Percentiles rank a stretch among this genome's conserved stretches.
Evolutionary conservation across 2,329 filamentous ascomycete genomes (phyloP).

Genomic region (Pseudogymnoascus sp.): DNA sequence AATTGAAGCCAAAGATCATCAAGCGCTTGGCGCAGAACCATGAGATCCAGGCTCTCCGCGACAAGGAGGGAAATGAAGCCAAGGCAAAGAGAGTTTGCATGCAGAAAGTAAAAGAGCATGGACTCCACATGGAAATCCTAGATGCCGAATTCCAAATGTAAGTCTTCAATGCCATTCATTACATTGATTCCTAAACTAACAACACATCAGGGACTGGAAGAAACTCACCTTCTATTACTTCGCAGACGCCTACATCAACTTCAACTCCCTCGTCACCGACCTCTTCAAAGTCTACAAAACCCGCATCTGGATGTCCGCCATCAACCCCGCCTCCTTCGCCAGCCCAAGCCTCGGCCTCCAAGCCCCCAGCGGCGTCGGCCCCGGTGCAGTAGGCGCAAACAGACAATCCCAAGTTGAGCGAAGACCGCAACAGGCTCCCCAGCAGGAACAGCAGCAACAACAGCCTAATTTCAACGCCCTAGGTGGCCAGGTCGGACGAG

Average conservation of each 20-base stretch:
- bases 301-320: conserved; percentile 98
- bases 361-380: conserved; percentile 58
- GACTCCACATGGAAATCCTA: conserved; percentile 95
- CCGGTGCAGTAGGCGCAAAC: conserved; percentile 55
- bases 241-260: conserved; percentile 96
- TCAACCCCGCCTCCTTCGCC: conserved; percentile 93
- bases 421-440: conserved; percentile 30
- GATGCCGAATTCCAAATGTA: conserved; percentile 98
- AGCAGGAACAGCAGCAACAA: conserved; percentile 25
- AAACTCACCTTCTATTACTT: conserved; percentile 99
- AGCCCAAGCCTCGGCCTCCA: conserved; percentile 66
- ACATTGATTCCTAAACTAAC: conserved; percentile 12
- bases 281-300: conserved; percentile 99
- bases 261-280: conserved; percentile 94
- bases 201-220: conserved; percentile 75
- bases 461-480: conserved; percentile 19
- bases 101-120: conserved; percentile 91
- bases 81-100: conserved; percentile 96
- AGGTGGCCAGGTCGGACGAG: conserved; percentile 18
- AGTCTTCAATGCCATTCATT: conserved; percentile 35
- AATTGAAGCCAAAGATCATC: conserved; percentile 92
- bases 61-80: conserved; percentile 95
- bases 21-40: conserved; percentile 88
- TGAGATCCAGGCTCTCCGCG: conserved; percentile 78
- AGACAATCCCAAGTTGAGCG: conserved; percentile 30